Evolutionary conservation across 2,329 filamentous ascomycete genomes (phyloP).

Genomic region (Fusarium kyushuense): DNA sequence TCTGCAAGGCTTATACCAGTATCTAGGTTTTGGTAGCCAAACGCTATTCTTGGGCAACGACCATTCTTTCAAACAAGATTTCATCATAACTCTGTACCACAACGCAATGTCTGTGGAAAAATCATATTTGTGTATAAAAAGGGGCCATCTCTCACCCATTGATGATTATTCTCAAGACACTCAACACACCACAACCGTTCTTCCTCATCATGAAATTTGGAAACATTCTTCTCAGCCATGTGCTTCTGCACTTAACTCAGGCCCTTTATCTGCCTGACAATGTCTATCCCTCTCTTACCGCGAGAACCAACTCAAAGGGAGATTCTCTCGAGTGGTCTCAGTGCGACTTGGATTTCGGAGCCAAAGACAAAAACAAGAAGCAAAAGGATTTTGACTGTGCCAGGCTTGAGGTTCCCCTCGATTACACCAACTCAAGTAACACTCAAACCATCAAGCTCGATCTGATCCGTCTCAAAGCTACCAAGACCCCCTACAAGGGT

Average conservation of each 20-base stretch:
- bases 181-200: too few species aligned
- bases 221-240: not conserved
- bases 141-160: too few species aligned
- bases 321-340: constrained; percentile 11
- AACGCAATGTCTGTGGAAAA: too few species aligned
- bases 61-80: too few species aligned
- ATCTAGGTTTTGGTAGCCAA: too few species aligned
- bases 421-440: constrained; percentile 51
- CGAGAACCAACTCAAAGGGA: not conserved
- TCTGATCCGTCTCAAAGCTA: constrained; percentile 50
- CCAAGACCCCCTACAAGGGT: constrained; percentile 49
- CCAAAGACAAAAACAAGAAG: rapidly evolving
- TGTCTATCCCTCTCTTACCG: rapidly evolving
- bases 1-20: too few species aligned
- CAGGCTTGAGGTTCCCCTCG: constrained; percentile 55
- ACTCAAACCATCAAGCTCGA: constrained; percentile 49
- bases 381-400: constrained; percentile 48
- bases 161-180: rapidly evolving
- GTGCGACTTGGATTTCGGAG: constrained; percentile 19
- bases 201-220: constrained; percentile 8
- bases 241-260: not conserved
- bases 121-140: too few species aligned
- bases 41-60: too few species aligned
- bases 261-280: constrained; percentile 9
- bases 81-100: too few species aligned